Base-by-base conservation (phyloP, 768 basidiomycete species). In the Tremella fuciformis region DNA sequence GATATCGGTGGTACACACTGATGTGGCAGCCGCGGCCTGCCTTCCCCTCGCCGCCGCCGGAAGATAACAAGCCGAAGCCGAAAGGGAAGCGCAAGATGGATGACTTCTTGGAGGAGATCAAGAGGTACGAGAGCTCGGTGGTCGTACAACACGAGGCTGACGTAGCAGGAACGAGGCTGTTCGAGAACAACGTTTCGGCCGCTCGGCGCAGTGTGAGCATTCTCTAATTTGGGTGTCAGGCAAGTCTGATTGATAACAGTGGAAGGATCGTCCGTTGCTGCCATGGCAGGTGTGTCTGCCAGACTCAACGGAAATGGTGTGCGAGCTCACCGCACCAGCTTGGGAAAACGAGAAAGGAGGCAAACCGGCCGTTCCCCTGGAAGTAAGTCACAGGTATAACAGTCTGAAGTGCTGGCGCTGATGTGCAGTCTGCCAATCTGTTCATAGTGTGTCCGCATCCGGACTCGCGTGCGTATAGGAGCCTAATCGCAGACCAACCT, bases 71-170 rank as follows among this genome's bases (percentile, higher is more conserved):
- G 29, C 83, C 85, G 0, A 91, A 86, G 73, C 86, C 89, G 0
- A 96, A 91, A 75, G 96, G 96, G 2, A 96, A 91, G 75, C 84
- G 94, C 51, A 91, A 89, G 0, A 98, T 98, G 91, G 93, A 97
- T 77, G 78, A 86, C 1, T 99, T 98, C 74, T 80, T 99, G 51
- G 92, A 96, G 69, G 92, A 99, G 79, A 90, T 99, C 59, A 98
- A 98, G 79, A 84, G 84, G 94, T 88, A 48, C 19, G 34, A 34
- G 4, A 11, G 6, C 38, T 29, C 13, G 19, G 80, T 64, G 29
- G 24, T 19, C 22, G n/a, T 29, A 13, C 29, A 15, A 7, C 25
- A 13, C 49, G 13, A 18, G 34, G 24, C 57, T 56, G 57, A 55
- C 25, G 2, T n/a, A 25, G 2, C 67, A 97, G 94, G 74, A 94